A percentile compares a stretch with the other conserved stretches of the same genome.
phyloP scores from a whole-genome alignment of 1,284 basidiomycete genomes.

The Somion occarium region DNA sequence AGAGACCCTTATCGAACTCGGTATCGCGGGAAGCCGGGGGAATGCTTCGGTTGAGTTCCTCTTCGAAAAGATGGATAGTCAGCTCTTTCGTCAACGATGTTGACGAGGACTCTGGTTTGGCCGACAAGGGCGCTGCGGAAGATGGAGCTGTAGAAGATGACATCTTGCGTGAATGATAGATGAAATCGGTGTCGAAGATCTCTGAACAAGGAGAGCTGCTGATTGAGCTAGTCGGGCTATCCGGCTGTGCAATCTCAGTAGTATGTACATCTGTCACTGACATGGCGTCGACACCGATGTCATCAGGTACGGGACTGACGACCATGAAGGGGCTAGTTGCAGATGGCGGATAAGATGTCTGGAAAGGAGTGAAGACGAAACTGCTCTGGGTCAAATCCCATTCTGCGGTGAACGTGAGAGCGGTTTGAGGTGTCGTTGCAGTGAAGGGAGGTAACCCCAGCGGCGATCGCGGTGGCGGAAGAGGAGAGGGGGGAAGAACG shows the following conservation, averaged over 20 bases:
- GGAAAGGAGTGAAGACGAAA: constrained; percentile 25
- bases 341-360: constrained; percentile 12
- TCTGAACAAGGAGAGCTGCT: constrained; percentile 13
- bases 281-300: constrained; percentile 15
- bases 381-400: constrained; percentile 24
- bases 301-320: constrained; percentile 21
- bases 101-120: constrained; percentile 5
- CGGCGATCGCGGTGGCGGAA: constrained; percentile 12
- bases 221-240: constrained; percentile 9
- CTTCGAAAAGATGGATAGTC: constrained; percentile 10
- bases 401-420: constrained; percentile 29
- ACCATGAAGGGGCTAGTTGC: constrained; percentile 13
- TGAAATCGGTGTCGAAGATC: constrained; percentile 15
- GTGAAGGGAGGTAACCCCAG: not conserved
- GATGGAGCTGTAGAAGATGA: constrained; percentile 21
- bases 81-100: constrained; percentile 5
- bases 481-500: constrained; percentile 22
- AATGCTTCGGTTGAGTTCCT: constrained; percentile 11
- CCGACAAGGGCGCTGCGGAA: constrained; percentile 13
- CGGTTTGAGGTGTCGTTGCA: constrained; percentile 20
- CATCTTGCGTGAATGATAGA: constrained; percentile 12
- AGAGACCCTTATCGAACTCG: constrained; percentile 12
- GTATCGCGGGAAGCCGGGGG: not conserved
- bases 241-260: not conserved
- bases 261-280: constrained; percentile 2